Conservation (phyloP, 1,284 basidiomycete genomes). For the Austroboletus novae-zelandiae region DNA sequence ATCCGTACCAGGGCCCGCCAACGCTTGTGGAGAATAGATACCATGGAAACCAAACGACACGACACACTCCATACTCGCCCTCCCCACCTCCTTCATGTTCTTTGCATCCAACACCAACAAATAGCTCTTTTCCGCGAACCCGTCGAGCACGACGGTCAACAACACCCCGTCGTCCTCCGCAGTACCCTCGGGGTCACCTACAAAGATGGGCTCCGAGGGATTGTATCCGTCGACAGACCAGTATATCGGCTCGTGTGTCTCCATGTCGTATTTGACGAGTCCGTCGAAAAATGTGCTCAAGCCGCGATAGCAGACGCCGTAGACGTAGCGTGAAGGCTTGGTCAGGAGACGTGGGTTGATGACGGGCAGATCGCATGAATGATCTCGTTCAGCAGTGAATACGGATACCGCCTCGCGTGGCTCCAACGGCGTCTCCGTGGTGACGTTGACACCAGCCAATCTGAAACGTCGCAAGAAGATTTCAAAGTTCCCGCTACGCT, state of each 20-base stretch:
- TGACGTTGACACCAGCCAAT: slow-evolving; percentile 22
- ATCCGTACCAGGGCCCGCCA: slow-evolving; percentile 19
- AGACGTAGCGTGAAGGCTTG: slow-evolving; percentile 35
- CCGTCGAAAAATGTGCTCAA: slow-evolving; percentile 34
- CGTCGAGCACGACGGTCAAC: slow-evolving; percentile 36
- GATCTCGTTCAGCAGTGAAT: slow-evolving; percentile 21
- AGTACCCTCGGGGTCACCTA: slow-evolving; percentile 26
- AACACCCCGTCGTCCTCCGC: slow-evolving; percentile 40
- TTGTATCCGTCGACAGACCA: slow-evolving; percentile 31
- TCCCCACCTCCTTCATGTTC: slow-evolving; percentile 35
- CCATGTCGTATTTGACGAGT: slow-evolving; percentile 36
- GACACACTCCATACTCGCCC: slow-evolving; percentile 34
- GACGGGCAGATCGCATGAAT: slow-evolving; percentile 36
- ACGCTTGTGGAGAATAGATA: slow-evolving; percentile 15
- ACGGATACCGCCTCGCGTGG: slow-evolving; percentile 19
- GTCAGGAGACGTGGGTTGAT: slow-evolving; percentile 31
- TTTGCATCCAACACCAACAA: slow-evolving; percentile 36
- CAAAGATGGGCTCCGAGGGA: slow-evolving; percentile 38
- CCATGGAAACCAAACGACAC: slow-evolving; percentile 39
- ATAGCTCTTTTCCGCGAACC: slow-evolving; percentile 29
- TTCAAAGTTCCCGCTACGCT: slow-evolving; percentile 12
- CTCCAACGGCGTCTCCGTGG: slow-evolving; percentile 13
- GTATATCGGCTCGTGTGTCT: slow-evolving; percentile 17
- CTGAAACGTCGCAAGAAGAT: slow-evolving; percentile 28
- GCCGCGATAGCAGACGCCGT: slow-evolving; percentile 28